Conservation (phyloP, 2,329 filamentous ascomycete genomes). For the Cladosporium sp. region DNA sequence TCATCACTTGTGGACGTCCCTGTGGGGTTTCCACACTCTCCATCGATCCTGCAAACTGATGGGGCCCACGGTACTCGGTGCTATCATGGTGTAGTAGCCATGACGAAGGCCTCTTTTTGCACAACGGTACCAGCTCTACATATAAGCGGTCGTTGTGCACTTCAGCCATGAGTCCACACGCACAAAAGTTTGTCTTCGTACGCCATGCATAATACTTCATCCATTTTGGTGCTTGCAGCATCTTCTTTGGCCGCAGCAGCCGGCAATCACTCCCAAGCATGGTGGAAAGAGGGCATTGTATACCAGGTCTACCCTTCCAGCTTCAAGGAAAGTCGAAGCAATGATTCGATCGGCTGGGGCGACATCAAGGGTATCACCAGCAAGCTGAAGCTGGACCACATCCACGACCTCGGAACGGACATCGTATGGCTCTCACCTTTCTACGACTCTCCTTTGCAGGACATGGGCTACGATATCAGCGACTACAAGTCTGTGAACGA, state of each 20-base stretch:
- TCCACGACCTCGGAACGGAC: conserved; percentile 59
- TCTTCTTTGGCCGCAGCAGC: conserved; percentile 4
- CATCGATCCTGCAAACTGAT: not conserved
- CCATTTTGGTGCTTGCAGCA: not conserved
- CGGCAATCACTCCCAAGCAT: conserved; percentile 24
- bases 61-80: not conserved
- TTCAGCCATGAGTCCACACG: not conserved
- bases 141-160: not conserved
- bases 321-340: conserved; percentile 44
- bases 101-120: not conserved
- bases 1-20: not conserved
- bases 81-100: not conserved
- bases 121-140: not conserved
- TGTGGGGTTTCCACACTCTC: conserved; percentile 6
- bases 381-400: conserved; percentile 62
- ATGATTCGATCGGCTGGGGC: conserved; percentile 58
- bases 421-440: conserved; percentile 67
- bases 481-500: conserved; percentile 65
- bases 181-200: not conserved
- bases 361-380: conserved; percentile 61
- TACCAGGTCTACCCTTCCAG: conserved; percentile 47
- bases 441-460: conserved; percentile 62
- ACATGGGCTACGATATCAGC: conserved; percentile 68
- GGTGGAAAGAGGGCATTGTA: conserved; percentile 50
- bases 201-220: not conserved